Evolutionary conservation across 495 filamentous ascomycete species (phyloP), one percentile per base, ranked within the genome.

Genomic region (Aspergillus nanangensis): DNA sequence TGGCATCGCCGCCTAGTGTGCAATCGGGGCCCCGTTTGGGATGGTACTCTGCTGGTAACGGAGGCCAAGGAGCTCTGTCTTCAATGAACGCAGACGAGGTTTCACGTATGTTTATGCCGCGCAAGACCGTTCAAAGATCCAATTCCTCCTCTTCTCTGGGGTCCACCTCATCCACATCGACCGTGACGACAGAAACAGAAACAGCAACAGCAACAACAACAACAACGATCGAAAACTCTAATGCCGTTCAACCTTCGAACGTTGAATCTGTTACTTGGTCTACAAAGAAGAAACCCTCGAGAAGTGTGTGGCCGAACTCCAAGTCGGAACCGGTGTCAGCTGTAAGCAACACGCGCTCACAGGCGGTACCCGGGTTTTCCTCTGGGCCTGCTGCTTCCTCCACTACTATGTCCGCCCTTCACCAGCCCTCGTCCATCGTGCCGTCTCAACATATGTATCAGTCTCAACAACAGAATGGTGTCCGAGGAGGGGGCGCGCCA

Each of bases 1-100:
- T 98, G 70, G 93, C 90, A 60, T 88, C 82, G 72, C 90, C 87
- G 51, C 88, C 88, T 67, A 91, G 83, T 69, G 90, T 96, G 66
- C 83, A 90, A 74, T 76, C 80, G 60, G 77, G 74, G 62, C 75
- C 81, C 63, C 69, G 76, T 63, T 69, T 80, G 69, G 74, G 71
- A 76, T 79, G 77, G 78, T 72, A 74, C 53, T 61, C 65, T 45
- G 57, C 74, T 77, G 70, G 77, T 83, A 83, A 84, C 80, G 80
- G 81, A 71, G 82, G 80, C 65, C 79, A 87, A 77, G 77, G 79
- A 68, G 77, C 77, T 58, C 74, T 89, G 50, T 84, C 82, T 72
- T 76, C 86, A 49, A 90, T 93, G 81, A 87, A 84, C 69, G 64
- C 84, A 49, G 89, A 96, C 71, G 90, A 96, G 66, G 79, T 86